Evolutionary conservation across 805 yeast species (phyloP).

Genomic region (Myxozyma mucilagina): DNA sequence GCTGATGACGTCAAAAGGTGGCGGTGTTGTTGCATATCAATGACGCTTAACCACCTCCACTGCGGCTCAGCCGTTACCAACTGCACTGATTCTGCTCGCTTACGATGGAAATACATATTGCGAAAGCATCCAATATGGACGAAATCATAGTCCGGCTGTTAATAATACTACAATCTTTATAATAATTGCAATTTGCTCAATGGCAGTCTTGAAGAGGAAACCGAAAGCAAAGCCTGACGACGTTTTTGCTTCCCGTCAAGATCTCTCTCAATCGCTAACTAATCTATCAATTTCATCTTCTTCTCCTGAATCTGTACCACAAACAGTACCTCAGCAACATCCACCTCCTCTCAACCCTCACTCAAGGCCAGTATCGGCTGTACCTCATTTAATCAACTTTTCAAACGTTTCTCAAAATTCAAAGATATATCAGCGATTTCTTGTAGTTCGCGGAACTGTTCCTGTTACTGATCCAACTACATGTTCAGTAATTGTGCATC

Average conservation of each 20-base stretch:
- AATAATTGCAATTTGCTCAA: too few relatives aligned
- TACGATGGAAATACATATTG: too few relatives aligned
- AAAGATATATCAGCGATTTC: conserved; percentile 35
- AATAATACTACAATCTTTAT: too few relatives aligned
- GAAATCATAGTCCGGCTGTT: too few relatives aligned
- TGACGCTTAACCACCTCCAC: too few relatives aligned
- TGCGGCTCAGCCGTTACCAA: too few relatives aligned
- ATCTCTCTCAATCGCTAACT: not conserved
- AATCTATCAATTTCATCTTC: too few relatives aligned
- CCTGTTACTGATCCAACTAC: conserved; percentile 37
- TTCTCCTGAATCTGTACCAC: not conserved
- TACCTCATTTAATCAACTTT: conserved; percentile 16
- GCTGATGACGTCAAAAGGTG: too few relatives aligned
- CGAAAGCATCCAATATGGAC: too few relatives aligned
- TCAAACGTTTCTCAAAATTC: conserved; percentile 17
- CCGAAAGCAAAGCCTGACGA: not conserved
- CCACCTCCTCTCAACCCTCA: not conserved
- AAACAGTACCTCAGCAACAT: not conserved
- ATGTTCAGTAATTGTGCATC: conserved; percentile 48
- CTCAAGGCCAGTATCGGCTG: not conserved
- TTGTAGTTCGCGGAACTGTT: conserved; percentile 42
- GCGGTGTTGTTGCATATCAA: too few relatives aligned
- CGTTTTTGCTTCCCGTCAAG: not conserved
- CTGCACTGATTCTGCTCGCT: too few relatives aligned
- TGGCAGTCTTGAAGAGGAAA: conserved; percentile 2